Evolutionary conservation across 805 yeast species (phyloP), one percentile per base, ranked within the genome.

Genomic region (Vanderwaltozyma tropicalis): DNA sequence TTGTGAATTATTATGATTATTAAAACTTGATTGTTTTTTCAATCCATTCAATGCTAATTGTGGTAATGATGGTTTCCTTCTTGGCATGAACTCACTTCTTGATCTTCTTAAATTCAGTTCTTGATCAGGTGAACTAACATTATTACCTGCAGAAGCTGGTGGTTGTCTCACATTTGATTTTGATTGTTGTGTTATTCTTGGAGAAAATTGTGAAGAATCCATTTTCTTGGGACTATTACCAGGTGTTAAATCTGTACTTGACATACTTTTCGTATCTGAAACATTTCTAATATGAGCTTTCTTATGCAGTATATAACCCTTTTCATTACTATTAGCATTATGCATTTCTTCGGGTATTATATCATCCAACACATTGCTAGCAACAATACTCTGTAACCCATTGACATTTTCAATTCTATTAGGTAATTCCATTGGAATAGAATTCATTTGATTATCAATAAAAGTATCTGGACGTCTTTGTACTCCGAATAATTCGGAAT

Each of bases 1-100:
- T 38, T 13, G 47, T 40, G 15, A 33, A 16, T 33, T 28, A 12
- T 13, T 27, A 27, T 29, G 19, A 8, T 37, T 40, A 8, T 50
- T 39, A 14, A 46, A 45, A 38, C 52, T 47, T 11, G 52, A 24
- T 38, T 55, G 56, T 32, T 53, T 50, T 34, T 53, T 56, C 18
- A 48, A 34, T 10, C 46, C 45, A 7, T 54, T 38, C 26, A 53
- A 43, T n/a, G 59, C 43, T 36, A 58, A 35, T 40, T 55, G 56
- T 29, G 62, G 56, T 32, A 55, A 41, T 5, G 61, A 55, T 8
- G 61, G 57, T 28, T 49, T 52, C 29, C 50, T 47, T 26, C 40
- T 44, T 28, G 52, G 52, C 5, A 45, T 34, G 15, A 43, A 40
- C 21, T 46, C 58, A 33, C 49, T 46, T 22, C 41, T 40, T 4